Conservation (phyloP, 495 filamentous ascomycete species). For the Amorphotheca resinae region DNA sequence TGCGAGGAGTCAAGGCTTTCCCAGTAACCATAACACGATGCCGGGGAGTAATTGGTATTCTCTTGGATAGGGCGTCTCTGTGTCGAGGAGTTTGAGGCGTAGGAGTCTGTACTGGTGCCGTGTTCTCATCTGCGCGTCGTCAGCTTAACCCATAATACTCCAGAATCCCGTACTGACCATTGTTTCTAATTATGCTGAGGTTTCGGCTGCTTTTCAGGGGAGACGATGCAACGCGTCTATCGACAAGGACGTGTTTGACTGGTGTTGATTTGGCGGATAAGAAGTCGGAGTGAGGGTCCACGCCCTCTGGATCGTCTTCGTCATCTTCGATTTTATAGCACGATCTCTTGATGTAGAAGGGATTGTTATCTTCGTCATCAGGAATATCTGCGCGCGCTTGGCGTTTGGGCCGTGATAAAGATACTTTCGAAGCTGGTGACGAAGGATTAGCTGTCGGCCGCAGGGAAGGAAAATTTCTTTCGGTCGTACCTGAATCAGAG, state of each 20-base stretch:
- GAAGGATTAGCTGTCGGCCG: conserved; percentile 11
- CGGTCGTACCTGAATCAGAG: conserved; percentile 45
- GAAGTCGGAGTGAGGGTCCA: conserved; percentile 16
- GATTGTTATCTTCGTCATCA: conserved; percentile 43
- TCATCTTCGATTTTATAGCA: conserved; percentile 6
- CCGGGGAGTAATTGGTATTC: conserved; percentile 52
- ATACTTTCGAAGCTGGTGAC: conserved; percentile 17
- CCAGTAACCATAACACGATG: conserved; percentile 52
- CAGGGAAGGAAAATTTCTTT: conserved; percentile 7
- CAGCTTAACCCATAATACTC: background rate
- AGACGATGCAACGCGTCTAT: conserved; percentile 7
- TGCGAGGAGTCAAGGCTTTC: conserved; percentile 55
- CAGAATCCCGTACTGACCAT: background rate
- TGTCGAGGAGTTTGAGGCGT: conserved; percentile 54
- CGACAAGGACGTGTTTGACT: conserved; percentile 4
- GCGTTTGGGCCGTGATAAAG: conserved; percentile 46
- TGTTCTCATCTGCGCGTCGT: conserved; percentile 15
- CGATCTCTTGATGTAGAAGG: conserved; percentile 23
- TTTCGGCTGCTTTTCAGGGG: conserved; percentile 8
- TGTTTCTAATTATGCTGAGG: background rate
- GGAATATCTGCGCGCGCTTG: conserved; percentile 36
- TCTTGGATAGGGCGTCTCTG: conserved; percentile 49
- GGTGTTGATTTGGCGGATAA: conserved; percentile 14
- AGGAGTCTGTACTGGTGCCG: conserved; percentile 15
- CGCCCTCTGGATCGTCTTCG: conserved; percentile 15